Base-by-base conservation (phyloP, 140 eudicot genomes). In the Eryngium alpinum region DNA sequence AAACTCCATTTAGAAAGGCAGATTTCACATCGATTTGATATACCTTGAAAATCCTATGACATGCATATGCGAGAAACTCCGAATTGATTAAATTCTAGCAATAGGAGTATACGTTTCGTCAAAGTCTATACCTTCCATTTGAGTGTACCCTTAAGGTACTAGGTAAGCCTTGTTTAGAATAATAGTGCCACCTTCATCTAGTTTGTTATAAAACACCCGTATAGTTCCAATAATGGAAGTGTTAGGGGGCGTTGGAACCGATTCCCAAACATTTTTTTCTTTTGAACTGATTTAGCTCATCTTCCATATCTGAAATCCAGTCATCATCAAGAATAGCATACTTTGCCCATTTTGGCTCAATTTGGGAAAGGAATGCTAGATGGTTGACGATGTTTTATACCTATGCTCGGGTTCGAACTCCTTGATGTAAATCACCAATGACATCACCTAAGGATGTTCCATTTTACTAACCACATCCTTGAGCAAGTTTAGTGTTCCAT, bases 251-350 rank as follows among this genome's bases (percentile, higher is more conserved):
- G 6, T 70, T 4, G 75, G 75, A 29, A 70, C 75, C 1, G 31
- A 22, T 1, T 29, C 44, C 75, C 43, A 70, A 31, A 70, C 75
- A n/a, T 25, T 70, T 29, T 6, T 31, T 31, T 3, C 75, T 29
- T 25, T 29, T 32, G 46, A 70, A 28, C 15, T 70, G 75, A 13
- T 3, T 32, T 70, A 70, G 24, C 34, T 70, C 49, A 11, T 70
- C 75, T 70, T 70, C 62, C 75, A 63, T 79, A 9, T 44, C 49
- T 2, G 2, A 5, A 22, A 79, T 79, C 82, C 76, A 79, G 19
- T 32, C 70, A 19, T 56, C 62, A 24, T 56, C 62, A 14, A 56
- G 19, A 5, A 56, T 14, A 56, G 62, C 62, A 2, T 56, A 7
- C 19, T 56, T 56, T 4, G 62, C 22, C 2, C 21, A 3, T 16